Evolutionary conservation across 1,284 basidiomycete species (phyloP).

Genomic region (Laetiporus sulphureus): DNA sequence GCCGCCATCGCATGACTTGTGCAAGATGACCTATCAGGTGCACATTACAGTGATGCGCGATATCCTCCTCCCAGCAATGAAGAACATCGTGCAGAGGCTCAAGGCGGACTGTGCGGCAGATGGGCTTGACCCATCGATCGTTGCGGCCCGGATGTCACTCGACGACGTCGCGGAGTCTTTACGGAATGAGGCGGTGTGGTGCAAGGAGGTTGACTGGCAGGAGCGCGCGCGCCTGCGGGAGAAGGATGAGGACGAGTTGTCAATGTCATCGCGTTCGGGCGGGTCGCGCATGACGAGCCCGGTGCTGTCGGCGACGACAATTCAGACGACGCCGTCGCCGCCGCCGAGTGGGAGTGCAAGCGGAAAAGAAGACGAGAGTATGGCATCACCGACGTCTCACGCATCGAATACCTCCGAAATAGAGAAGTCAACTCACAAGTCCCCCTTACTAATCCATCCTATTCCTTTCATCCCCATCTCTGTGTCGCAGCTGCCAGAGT

Average conservation of each 20-base stretch:
- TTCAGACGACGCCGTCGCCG: conserved; percentile 70
- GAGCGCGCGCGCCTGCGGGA: conserved; percentile 25
- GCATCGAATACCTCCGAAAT: conserved; percentile 25
- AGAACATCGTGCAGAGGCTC: conserved; percentile 56
- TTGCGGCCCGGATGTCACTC: conserved; percentile 44
- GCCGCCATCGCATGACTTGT: conserved; percentile 50
- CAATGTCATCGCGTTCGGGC: conserved; percentile 39
- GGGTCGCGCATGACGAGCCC: conserved; percentile 62
- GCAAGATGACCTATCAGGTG: conserved; percentile 50
- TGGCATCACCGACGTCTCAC: conserved; percentile 23
- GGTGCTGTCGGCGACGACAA: conserved; percentile 63
- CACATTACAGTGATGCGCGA: conserved; percentile 49
- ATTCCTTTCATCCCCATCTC: conserved; percentile 66
- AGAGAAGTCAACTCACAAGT: conserved; percentile 47
- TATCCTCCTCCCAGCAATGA: conserved; percentile 56
- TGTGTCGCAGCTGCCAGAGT: conserved; percentile 50
- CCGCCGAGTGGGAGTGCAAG: conserved; percentile 38
- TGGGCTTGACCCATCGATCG: conserved; percentile 35
- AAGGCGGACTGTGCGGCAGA: conserved; percentile 51
- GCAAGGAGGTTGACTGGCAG: conserved; percentile 59
- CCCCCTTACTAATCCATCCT: conserved; percentile 49
- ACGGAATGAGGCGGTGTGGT: conserved; percentile 56
- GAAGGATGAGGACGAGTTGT: conserved; percentile 38
- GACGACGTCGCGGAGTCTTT: conserved; percentile 55
- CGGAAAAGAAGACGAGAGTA: conserved; percentile 29